A percentile compares a stretch with the other conserved stretches of the same genome.
phyloP scores from a whole-genome alignment of 768 basidiomycete genomes.

The Sarcomyxa edulis region DNA sequence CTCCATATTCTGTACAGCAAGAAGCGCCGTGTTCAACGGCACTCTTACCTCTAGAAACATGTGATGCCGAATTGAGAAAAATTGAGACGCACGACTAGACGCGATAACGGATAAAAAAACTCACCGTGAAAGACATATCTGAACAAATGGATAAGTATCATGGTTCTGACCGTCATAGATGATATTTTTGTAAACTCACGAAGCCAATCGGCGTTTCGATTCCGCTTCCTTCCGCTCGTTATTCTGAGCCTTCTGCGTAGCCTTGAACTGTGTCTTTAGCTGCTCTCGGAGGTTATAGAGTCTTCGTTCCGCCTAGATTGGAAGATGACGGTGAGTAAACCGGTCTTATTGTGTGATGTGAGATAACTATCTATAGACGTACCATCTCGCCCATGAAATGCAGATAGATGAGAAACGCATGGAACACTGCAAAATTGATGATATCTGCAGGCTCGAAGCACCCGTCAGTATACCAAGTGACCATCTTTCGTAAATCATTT shows the following conservation, averaged over 20 bases:
- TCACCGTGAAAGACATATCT: slow-evolving; percentile 51
- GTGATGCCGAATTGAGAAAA: slow-evolving; percentile 12
- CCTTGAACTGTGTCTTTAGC: slow-evolving; percentile 13
- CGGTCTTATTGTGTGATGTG: too few species aligned
- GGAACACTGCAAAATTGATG: slow-evolving; percentile 50
- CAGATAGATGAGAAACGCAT: slow-evolving; percentile 55
- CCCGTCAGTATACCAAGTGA: neutral
- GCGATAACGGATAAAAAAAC: slow-evolving; percentile 9
- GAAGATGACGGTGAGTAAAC: slow-evolving; percentile 8
- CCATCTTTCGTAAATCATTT: neutral
- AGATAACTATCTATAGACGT: too few species aligned
- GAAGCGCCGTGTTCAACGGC: slow-evolving; percentile 57
- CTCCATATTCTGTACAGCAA: slow-evolving; percentile 78
- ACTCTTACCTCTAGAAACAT: slow-evolving; percentile 44
- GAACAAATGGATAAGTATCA: neutral
- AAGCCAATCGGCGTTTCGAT: slow-evolving; percentile 57
- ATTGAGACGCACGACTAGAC: too few species aligned
- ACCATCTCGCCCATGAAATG: too few species aligned
- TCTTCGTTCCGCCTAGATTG: slow-evolving; percentile 38
- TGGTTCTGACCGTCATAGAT: slow-evolving; percentile 8
- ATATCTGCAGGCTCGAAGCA: slow-evolving; percentile 28
- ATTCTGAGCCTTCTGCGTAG: slow-evolving; percentile 48
- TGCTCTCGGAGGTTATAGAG: slow-evolving; percentile 26
- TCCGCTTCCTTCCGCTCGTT: slow-evolving; percentile 54
- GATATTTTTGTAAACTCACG: slow-evolving; percentile 30